phyloP scores from a whole-genome alignment of 768 basidiomycete genomes.

The Gautieria morchelliformis region DNA sequence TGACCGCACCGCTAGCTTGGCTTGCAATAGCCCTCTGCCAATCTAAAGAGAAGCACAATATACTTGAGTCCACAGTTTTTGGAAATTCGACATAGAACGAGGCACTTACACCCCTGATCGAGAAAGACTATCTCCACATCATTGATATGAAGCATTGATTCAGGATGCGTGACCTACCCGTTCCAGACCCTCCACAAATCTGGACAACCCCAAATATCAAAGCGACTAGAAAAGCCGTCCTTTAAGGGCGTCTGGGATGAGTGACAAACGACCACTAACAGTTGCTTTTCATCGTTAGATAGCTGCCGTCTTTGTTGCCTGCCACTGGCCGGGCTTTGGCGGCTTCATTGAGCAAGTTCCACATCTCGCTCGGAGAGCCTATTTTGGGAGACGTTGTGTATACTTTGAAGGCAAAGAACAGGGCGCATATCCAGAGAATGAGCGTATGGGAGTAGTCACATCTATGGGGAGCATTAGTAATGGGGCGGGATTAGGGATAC shows the following conservation, averaged over 20 bases:
- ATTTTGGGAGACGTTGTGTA: constrained; percentile 24
- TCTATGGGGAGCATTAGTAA: constrained; percentile 10
- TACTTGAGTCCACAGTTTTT: background rate
- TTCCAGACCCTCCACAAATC: constrained; percentile 8
- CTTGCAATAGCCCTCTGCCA: constrained; percentile 31
- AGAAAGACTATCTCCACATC: constrained; percentile 13
- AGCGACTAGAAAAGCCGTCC: background rate
- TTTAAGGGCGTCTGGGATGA: background rate
- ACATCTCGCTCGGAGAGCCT: constrained; percentile 30
- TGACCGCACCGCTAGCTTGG: constrained; percentile 25
- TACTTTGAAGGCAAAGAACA: constrained; percentile 24
- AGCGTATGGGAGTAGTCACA: constrained; percentile 25
- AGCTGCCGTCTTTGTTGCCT: constrained; percentile 28
- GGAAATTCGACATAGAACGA: background rate
- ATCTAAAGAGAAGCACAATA: constrained; percentile 14
- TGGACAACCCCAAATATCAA: background rate
- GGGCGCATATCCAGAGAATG: constrained; percentile 26
- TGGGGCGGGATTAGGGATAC: background rate
- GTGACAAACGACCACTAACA: constrained; percentile 18
- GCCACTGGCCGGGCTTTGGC: constrained; percentile 21
- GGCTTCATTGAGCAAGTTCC: constrained; percentile 23
- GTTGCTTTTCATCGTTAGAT: constrained; percentile 24
- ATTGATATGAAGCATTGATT: background rate
- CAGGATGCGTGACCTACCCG: background rate
- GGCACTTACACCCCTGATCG: constrained; percentile 16